These are phyloP conservation scores for Collybia mongolica DNA, from an alignment of 768 basidiomycete genomes.

Conservation along the genomic window DNA sequence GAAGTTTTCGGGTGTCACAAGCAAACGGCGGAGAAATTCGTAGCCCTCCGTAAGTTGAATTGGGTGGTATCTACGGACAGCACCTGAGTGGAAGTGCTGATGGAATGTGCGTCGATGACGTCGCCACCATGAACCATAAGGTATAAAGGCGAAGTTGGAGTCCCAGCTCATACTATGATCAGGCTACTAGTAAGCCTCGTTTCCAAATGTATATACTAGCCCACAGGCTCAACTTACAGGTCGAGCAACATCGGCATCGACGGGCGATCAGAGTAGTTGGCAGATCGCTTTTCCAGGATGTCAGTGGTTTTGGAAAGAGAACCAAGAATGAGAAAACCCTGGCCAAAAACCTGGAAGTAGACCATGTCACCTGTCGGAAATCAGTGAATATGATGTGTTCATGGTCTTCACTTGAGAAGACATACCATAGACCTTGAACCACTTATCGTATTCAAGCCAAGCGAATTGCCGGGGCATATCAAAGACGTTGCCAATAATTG, in stretches of 20 bases:
- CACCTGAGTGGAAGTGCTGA: too few species aligned
- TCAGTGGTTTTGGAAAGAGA: conserved; percentile 25
- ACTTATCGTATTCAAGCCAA: background rate
- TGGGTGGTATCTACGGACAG: too few species aligned
- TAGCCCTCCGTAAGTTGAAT: conserved; percentile 6
- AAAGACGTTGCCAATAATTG: background rate
- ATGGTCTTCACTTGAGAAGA: background rate
- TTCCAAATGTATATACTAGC: too few species aligned
- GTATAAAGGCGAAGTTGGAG: too few species aligned
- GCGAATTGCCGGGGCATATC: background rate
- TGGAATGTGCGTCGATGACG: too few species aligned
- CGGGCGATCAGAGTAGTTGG: conserved; percentile 29
- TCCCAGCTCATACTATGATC: too few species aligned
- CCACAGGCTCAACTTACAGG: conserved; percentile 11
- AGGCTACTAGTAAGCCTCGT: too few species aligned
- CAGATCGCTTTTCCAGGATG: conserved; percentile 23
- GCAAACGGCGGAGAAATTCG: conserved; percentile 8
- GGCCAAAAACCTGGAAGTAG: background rate
- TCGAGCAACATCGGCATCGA: conserved; percentile 28
- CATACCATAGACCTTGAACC: background rate
- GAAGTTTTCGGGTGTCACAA: conserved; percentile 6
- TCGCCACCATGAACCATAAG: too few species aligned
- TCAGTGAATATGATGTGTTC: background rate
- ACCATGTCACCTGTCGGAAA: background rate
- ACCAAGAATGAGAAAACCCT: conserved; percentile 27